Evolutionary conservation across 2,329 filamentous ascomycete species (phyloP), one percentile per base, ranked within the genome.

Genomic region (Cadophora malorum): DNA sequence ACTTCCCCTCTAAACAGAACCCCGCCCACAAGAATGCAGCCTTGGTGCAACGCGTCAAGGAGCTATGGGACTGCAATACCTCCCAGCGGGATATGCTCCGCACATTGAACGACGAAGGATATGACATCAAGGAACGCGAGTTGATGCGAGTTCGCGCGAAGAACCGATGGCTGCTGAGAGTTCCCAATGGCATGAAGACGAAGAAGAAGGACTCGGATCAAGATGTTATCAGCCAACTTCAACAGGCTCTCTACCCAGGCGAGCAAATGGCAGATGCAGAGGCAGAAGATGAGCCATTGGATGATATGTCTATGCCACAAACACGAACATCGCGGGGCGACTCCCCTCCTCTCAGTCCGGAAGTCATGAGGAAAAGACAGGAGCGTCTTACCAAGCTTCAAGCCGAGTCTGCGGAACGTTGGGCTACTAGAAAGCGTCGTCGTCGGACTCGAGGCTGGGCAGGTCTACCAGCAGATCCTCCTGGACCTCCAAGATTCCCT

Each of bases 31-130:
- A 91, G 75, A 90, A 93, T 76, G 82, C 84, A 16, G 82, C 82
- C 28, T 85, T 95, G 8, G 87, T 92, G 50, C 85, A 84, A 21
- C 87, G 92, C 35, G 85, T 95, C 69, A 89, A 88, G 76, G 86
- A 94, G 79, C 83, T 96, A 74, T 96, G 92, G 92, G 89, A 92
- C 77, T 83, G 82, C 73, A 96, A 95, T 75, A 83, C 88, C 16
- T 84, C 82, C 21, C 91, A 94, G 78, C 85, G 86, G 68, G 90
- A 94, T 72, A 96, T 96, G 87, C 82, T 94, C 66, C 82, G 84
- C 31, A 86, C 87, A 33, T 82, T 96, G 67, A 88, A 87, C 71
- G 85, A 88, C 23, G 91, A 94, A 76, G 92, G 92, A 16, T 93
- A 89, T 74, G 82, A 89, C 28, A 89, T 95, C 75, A 91, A 89